Percentiles rank a stretch among this genome's conserved stretches.
Conservation (phyloP, 1,139 yeast genomes). For the Diutina scorzettiae region DNA sequence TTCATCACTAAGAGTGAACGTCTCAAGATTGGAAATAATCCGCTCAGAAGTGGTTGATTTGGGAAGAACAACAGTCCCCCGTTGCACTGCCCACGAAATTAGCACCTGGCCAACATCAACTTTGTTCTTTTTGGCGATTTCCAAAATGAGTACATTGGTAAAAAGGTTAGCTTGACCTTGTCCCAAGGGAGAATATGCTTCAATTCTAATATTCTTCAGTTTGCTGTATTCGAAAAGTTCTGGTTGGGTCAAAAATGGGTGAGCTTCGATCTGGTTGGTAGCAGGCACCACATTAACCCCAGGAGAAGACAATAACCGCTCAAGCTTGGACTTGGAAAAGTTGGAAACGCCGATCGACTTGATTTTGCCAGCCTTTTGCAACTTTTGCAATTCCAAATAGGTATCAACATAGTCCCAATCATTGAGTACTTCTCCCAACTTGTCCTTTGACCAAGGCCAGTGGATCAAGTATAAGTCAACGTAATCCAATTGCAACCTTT, state of each 20-base stretch:
- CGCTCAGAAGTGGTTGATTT: conserved; percentile 55
- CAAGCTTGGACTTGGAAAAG: background rate
- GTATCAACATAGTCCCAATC: conserved; percentile 8
- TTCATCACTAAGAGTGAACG: conserved; percentile 31
- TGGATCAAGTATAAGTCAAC: conserved; percentile 78
- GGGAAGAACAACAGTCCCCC: conserved; percentile 66
- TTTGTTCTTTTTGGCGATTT: conserved; percentile 43
- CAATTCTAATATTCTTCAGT: conserved; percentile 43
- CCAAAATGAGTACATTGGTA: conserved; percentile 32
- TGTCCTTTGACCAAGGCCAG: conserved; percentile 58
- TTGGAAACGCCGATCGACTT: conserved; percentile 4
- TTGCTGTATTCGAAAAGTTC: conserved; percentile 46
- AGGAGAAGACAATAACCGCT: background rate
- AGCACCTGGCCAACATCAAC: conserved; percentile 51
- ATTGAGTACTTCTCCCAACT: background rate
- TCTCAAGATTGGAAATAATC: conserved; percentile 44
- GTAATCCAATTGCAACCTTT: conserved; percentile 62
- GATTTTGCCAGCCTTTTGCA: conserved; percentile 5
- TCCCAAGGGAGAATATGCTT: conserved; percentile 78
- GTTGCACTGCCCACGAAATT: conserved; percentile 61
- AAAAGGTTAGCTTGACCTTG: conserved; percentile 57
- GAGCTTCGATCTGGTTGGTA: conserved; percentile 63
- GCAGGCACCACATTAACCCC: conserved; percentile 33
- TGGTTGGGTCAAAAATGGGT: conserved; percentile 62
- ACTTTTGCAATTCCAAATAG: conserved; percentile 10